A percentile compares a stretch with the other conserved stretches of the same genome.
Conservation (phyloP, 2,329 filamentous ascomycete species). For the Cyphellophora europaea region DNA sequence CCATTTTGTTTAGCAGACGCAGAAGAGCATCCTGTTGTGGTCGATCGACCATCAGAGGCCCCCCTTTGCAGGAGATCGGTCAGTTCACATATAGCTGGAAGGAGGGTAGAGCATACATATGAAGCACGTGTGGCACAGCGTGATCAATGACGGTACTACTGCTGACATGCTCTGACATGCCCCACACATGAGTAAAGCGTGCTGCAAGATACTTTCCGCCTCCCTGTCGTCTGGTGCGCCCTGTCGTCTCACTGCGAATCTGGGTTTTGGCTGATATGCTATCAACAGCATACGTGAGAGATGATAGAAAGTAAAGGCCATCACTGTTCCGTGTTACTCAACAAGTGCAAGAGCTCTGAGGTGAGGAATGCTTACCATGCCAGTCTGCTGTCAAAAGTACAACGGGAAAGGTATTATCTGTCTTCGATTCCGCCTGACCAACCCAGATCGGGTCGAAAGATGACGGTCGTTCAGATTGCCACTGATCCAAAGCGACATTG, state of each 20-base stretch:
- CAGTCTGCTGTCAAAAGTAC: background rate
- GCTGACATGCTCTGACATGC: constrained; percentile 1
- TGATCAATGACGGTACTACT: background rate
- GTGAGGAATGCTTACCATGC: background rate
- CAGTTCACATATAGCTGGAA: too few relatives aligned
- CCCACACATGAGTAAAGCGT: background rate
- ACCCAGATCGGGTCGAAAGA: background rate
- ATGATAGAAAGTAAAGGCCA: background rate
- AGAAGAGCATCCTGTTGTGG: background rate
- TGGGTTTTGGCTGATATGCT: background rate
- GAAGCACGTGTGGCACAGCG: background rate
- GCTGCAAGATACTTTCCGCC: background rate
- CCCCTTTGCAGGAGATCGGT: too few relatives aligned
- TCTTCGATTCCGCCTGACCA: background rate
- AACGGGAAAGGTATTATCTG: background rate
- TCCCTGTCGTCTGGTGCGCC: background rate
- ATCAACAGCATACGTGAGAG: background rate
- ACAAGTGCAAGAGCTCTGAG: background rate
- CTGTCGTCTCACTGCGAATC: constrained; percentile 1
- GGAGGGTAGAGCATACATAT: background rate
- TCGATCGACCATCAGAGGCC: background rate
- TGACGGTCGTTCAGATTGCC: background rate
- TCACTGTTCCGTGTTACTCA: constrained; percentile 1
- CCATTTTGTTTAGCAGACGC: background rate
- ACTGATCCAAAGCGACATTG: background rate